These are phyloP conservation scores for Paecilomyces niveus DNA, from an alignment of 2,329 filamentous ascomycete species.

Conservation along the genomic window DNA sequence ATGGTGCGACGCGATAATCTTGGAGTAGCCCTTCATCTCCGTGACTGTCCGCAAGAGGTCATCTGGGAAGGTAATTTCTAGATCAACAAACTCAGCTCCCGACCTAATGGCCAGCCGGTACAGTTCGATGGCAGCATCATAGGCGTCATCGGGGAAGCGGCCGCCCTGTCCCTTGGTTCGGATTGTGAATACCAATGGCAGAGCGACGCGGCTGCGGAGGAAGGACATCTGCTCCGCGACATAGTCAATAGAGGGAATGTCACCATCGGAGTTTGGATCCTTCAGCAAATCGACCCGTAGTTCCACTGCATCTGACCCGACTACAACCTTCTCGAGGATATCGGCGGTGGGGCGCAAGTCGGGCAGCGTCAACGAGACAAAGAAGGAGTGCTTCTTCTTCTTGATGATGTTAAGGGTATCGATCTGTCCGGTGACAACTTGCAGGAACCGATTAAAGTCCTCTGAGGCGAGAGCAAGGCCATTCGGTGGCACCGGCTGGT, in stretches of 20 bases:
- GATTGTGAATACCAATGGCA: conserved; percentile 89
- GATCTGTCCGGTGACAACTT: conserved; percentile 57
- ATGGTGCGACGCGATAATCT: conserved; percentile 92
- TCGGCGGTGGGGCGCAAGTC: conserved; percentile 58
- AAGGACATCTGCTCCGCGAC: conserved; percentile 75
- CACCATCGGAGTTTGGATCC: conserved; percentile 55
- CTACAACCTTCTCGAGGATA: conserved; percentile 63
- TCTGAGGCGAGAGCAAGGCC: conserved; percentile 49
- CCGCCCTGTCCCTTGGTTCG: conserved; percentile 82
- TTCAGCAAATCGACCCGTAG: conserved; percentile 84
- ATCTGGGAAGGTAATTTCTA: conserved; percentile 81
- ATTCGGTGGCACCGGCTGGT: conserved; percentile 54
- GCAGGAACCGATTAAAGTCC: conserved; percentile 68
- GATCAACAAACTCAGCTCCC: conserved; percentile 85
- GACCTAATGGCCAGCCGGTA: conserved; percentile 74
- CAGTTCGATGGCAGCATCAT: conserved; percentile 63
- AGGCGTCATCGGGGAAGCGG: conserved; percentile 70
- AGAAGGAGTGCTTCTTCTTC: conserved; percentile 72
- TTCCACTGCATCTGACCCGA: conserved; percentile 89
- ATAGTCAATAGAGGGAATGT: conserved; percentile 62
- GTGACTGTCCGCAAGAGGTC: conserved; percentile 64
- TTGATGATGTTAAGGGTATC: conserved; percentile 50
- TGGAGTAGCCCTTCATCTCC: conserved; percentile 63
- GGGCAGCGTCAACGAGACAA: conserved; percentile 82
- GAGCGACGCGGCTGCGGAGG: conserved; percentile 61